Base-by-base conservation (phyloP, 2,329 filamentous ascomycete genomes). In the Aquanectria penicillioides region DNA sequence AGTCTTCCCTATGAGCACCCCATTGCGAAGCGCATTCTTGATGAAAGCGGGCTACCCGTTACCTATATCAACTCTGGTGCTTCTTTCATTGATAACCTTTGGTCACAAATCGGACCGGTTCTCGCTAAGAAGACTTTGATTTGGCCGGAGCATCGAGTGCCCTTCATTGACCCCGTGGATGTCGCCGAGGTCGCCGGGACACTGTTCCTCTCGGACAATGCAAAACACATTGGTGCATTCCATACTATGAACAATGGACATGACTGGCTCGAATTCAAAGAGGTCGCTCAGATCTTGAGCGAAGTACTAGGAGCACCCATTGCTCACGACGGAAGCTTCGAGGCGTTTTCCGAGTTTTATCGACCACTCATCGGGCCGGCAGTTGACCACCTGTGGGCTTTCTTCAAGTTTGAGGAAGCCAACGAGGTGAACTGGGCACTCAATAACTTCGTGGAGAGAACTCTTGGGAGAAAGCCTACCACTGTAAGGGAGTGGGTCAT, bases 321-420 rank as follows among this genome's bases (percentile, higher is more conserved):
- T 15, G 13, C 4, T 2, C 40, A 50, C 13, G 47, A 50, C n/a
- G 34, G 34, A 15, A 40, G 25, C 18, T 50, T 28, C 9, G 34
- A 40, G 12, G 34, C 47, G 18, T 50, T 40, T 26, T 28, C 34
- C 5, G 34, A 34, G 10, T 50, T 40, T 8, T 40, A 50, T 6
- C 22, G 7, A 1, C 23, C 34, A 12, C 28, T 38, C 2, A 50
- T 50, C 1, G 47, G 47, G 2, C 26, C 8, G 5, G 7, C 20
- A 25, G 33, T 49, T 20, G 23, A 36, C 5, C 7, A 29, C 1
- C 46, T 38, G 15, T 49, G 46, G 46, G 26, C 7, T 2, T 50
- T 50, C 26, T 40, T 50, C 34, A 50, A 50, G 8, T 50, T 29
- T 23, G 47, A 50, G 17, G 25, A 50, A 37, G 31, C 46, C 13